Evolutionary conservation across 352 stramenopile genomes (phyloP), one percentile per base, ranked within the genome.

Genomic region (Globisporangium okanoganense): DNA sequence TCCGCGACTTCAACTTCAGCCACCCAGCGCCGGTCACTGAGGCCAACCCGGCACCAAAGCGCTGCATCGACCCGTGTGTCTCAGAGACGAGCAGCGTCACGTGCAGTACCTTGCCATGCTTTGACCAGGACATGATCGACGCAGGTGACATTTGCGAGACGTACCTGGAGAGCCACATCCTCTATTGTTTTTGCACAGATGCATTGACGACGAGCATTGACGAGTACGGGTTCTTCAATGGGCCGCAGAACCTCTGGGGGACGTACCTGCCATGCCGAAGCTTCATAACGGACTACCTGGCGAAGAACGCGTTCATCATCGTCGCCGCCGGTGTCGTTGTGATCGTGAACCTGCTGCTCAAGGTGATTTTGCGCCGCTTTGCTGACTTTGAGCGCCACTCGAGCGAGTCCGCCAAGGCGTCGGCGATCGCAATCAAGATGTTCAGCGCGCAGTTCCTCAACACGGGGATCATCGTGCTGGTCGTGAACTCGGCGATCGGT

Each of bases 401-500:
- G n/a, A 94, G 83, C 44, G 85, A 94, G 64, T 94, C 87, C 0
- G 67, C 78, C 22, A 93, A 94, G 67, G 82, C 85, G 13, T 79
- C 78, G 0, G 79, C 79, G 0, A 75, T 94, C 38, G 78, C 79
- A 5, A 35, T 91, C 43, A 96, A 94, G 60, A 87, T 94, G 71
- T 92, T 94, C 29, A 58, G 61, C 16, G 77, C 87, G 3, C 85
- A 94, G 60, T 93, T 94, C 25, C 65, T 96, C 18, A 96, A 92
- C 67, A 96, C 87, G 0, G 82, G 82, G 2, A 69, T 96, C 22
- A 90, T 94, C 45, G 82, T 95, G 24, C 60, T 95, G 0, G 29
- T 94, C 5, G 81, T 95, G 9, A 95, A 95, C 52, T 75, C 84
- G 1, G 57, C 80, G 12, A 64, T 92, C 0, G 70, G 64, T 1